Evolutionary conservation across 2,329 filamentous ascomycete genomes (phyloP).

Genomic region (Aspergillus sclerotialis): DNA sequence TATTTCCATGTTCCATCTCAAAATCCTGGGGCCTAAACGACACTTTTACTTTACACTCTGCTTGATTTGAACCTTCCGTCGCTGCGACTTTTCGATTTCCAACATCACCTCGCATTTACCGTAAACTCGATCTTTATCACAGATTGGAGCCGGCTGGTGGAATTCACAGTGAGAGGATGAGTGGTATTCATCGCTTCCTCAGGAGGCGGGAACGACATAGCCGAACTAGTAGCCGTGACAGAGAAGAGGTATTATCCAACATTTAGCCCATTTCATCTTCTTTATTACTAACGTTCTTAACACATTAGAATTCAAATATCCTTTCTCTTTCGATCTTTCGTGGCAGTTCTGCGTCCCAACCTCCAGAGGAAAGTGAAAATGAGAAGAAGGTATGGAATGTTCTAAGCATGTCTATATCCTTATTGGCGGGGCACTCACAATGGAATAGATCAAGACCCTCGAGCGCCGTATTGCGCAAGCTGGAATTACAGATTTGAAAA

Average conservation of each 20-base stretch:
- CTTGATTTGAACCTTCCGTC: too few species aligned
- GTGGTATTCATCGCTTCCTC: constrained; percentile 36
- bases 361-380: constrained; percentile 17
- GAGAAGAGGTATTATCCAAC: constrained; percentile 24
- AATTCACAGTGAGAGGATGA: constrained; percentile 19
- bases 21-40: constrained; percentile 22
- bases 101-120: not conserved
- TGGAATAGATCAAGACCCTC: constrained; percentile 44
- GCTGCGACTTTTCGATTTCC: too few species aligned
- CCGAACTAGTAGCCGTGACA: constrained; percentile 21
- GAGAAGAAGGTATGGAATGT: constrained; percentile 27
- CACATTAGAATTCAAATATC: constrained; percentile 14
- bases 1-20: constrained; percentile 10
- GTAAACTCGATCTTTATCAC: not conserved
- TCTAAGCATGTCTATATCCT: not conserved
- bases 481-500: constrained; percentile 51
- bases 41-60: not conserved
- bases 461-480: constrained; percentile 45
- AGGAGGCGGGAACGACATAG: constrained; percentile 31
- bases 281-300: constrained; percentile 7
- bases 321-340: constrained; percentile 20
- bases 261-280: not conserved
- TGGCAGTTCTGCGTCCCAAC: constrained; percentile 26
- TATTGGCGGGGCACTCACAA: constrained; percentile 7
- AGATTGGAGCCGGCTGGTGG: not conserved